phyloP scores from a whole-genome alignment of 2,329 filamentous ascomycete species.

The Aureobasidium sp. region DNA sequence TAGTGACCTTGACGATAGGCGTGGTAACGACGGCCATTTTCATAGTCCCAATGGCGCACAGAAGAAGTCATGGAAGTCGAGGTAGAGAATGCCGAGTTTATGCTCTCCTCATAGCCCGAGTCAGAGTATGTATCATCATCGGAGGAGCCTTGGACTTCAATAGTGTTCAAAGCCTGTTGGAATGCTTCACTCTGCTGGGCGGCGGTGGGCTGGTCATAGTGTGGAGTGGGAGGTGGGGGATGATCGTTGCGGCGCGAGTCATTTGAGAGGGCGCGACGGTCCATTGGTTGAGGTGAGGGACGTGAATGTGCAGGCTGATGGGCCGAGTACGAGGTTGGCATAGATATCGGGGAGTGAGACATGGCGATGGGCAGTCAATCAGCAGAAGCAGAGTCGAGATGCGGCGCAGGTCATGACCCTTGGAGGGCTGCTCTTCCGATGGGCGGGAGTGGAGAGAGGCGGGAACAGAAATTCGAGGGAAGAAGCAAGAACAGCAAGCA shows the following conservation, averaged over 20 bases:
- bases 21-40: conserved; percentile 22
- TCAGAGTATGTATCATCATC: conserved; percentile 6
- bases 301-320: neutral
- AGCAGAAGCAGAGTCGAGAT: neutral
- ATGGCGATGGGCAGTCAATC: neutral
- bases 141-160: conserved; percentile 7
- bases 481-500: neutral
- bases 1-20: conserved; percentile 20
- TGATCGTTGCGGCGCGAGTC: conserved; percentile 4
- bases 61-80: conserved; percentile 8
- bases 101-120: conserved; percentile 7
- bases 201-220: neutral
- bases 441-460: neutral
- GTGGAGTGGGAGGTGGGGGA: neutral
- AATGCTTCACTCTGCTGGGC: conserved; percentile 7
- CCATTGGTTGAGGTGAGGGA: neutral
- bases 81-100: neutral
- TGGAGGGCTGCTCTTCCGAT: neutral
- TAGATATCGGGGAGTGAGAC: neutral
- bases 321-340: neutral
- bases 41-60: conserved; percentile 11
- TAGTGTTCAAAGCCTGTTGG: conserved; percentile 8
- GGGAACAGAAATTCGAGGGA: neutral
- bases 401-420: neutral
- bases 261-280: neutral